Evolutionary conservation across 228 moss, liverwort and hornwort species (phyloP).

Genomic region (Sphagnum fallax): DNA sequence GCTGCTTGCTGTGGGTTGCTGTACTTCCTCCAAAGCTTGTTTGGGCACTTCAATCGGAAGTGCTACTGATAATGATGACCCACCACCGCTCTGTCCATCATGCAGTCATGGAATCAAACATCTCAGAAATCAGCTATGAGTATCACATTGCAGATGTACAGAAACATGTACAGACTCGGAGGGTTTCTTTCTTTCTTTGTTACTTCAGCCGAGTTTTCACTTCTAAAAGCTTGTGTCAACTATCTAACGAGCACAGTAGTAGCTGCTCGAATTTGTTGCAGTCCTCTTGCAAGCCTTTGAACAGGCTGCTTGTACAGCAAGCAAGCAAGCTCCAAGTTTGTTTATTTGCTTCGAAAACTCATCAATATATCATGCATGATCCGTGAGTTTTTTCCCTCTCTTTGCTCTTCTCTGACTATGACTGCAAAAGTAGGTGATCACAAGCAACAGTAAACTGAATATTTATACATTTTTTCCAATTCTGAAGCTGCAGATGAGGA

Average conservation of each 20-base stretch:
- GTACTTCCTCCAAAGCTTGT: not conserved
- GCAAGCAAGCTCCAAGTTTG: too few relatives aligned
- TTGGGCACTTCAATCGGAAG: not conserved
- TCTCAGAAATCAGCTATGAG: too few relatives aligned
- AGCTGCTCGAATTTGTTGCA: too few relatives aligned
- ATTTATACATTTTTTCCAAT: too few relatives aligned
- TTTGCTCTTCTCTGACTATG: not conserved
- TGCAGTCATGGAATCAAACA: not conserved
- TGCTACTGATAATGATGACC: not conserved
- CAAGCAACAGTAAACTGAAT: too few relatives aligned
- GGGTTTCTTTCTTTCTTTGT: not conserved
- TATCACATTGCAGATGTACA: not conserved
- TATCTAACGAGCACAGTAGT: too few relatives aligned
- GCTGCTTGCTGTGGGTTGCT: not conserved
- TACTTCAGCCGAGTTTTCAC: not conserved
- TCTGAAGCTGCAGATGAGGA: not conserved
- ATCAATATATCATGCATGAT: too few relatives aligned
- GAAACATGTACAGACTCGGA: not conserved
- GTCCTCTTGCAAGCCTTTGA: too few relatives aligned
- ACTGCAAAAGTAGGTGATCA: too few relatives aligned
- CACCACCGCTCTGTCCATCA: not conserved
- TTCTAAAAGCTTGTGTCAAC: too few relatives aligned
- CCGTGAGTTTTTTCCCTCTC: not conserved
- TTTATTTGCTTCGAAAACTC: too few relatives aligned
- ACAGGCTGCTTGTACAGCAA: too few relatives aligned